A percentile compares a stretch with the other conserved stretches of the same genome.
These are phyloP conservation scores for Skeletonema potamos DNA, from an alignment of 108 stramenopile genomes.

Conservation along the genomic window DNA sequence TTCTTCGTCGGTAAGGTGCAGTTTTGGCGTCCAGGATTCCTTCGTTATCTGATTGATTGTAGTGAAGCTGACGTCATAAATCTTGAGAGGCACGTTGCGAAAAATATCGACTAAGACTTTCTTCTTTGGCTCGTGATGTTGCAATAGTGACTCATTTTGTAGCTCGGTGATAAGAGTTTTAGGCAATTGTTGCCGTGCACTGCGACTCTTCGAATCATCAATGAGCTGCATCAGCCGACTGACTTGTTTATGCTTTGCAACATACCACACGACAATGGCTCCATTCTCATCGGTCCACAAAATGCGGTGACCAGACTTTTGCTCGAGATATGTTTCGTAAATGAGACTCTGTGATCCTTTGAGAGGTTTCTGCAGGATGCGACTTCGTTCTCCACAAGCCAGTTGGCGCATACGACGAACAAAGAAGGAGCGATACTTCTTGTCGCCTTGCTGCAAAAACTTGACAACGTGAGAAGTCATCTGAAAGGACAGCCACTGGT, in stretches of 20 bases:
- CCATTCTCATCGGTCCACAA: slow-evolving; percentile 46
- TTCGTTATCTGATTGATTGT: slow-evolving; percentile 27
- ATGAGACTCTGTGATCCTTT: slow-evolving; percentile 44
- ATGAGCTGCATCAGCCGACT: slow-evolving; percentile 52
- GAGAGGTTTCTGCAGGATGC: slow-evolving; percentile 48
- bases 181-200: slow-evolving; percentile 20
- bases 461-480: slow-evolving; percentile 42
- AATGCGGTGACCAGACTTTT: slow-evolving; percentile 53
- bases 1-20: slow-evolving; percentile 55
- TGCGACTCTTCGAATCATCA: slow-evolving; percentile 52
- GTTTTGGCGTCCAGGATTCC: slow-evolving; percentile 40
- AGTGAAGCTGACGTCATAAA: slow-evolving; percentile 31
- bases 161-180: slow-evolving; percentile 1
- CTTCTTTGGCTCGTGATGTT: background rate
- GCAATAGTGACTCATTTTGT: background rate
- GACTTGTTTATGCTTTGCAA: slow-evolving; percentile 53
- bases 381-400: slow-evolving; percentile 44
- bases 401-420: slow-evolving; percentile 44
- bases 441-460: slow-evolving; percentile 43
- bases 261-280: slow-evolving; percentile 34
- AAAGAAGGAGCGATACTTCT: slow-evolving; percentile 47
- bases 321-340: slow-evolving; percentile 59
- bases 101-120: slow-evolving; percentile 41
- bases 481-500: slow-evolving; percentile 3
- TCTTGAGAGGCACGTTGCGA: slow-evolving; percentile 53